Percentiles rank a stretch among this genome's conserved stretches.
phyloP scores from a whole-genome alignment of 2,329 filamentous ascomycete genomes.

The Torrubiella hemipterigena region DNA sequence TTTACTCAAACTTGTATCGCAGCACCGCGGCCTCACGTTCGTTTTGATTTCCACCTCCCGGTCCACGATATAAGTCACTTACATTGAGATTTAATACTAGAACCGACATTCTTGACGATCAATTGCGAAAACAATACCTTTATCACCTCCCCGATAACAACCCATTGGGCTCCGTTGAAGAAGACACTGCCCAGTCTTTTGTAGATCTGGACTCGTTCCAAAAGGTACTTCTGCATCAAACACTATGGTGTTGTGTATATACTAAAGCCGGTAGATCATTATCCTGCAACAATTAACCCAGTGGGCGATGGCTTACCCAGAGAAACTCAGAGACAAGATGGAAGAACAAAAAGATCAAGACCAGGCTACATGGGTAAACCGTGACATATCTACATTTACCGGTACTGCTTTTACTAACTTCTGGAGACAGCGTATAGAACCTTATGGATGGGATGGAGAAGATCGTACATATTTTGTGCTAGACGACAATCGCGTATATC shows the following conservation, averaged over 20 bases:
- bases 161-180: conserved; percentile 75
- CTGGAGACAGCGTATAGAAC: conserved; percentile 62
- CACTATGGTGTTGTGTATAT: neutral
- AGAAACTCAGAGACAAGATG: conserved; percentile 78
- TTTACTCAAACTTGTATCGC: conserved; percentile 85
- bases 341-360: conserved; percentile 70
- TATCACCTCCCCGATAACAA: conserved; percentile 70
- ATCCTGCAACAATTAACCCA: conserved; percentile 81
- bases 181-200: conserved; percentile 63
- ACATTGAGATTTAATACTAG: conserved; percentile 31
- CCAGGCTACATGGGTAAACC: conserved; percentile 77
- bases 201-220: conserved; percentile 69
- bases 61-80: neutral
- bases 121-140: conserved; percentile 77
- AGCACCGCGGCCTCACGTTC: conserved; percentile 85
- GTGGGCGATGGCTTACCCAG: conserved; percentile 80
- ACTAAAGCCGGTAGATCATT: conserved; percentile 36
- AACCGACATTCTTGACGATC: conserved; percentile 82
- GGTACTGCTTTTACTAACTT: no score
- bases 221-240: conserved; percentile 42
- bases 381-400: no score
- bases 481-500: conserved; percentile 89
- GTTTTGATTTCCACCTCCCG: conserved; percentile 11
- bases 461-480: conserved; percentile 83
- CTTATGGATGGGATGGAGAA: conserved; percentile 77